Evolutionary conservation across 257 asterid genomes (phyloP).

Genomic region (Echites panduratus): DNA sequence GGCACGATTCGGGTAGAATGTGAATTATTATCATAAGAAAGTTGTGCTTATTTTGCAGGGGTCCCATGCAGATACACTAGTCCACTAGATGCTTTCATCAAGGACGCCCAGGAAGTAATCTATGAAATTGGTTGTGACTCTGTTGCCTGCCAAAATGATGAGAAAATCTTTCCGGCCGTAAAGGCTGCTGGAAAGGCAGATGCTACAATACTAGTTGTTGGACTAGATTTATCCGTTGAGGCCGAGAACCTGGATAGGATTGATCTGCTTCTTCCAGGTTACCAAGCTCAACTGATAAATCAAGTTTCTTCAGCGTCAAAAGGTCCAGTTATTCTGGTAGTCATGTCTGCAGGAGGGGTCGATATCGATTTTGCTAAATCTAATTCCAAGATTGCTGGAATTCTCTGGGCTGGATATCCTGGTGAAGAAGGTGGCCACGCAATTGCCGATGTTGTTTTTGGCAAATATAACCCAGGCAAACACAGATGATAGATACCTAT

Average conservation of each 20-base stretch:
- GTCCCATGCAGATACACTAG: slow-evolving; percentile 32
- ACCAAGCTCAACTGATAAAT: slow-evolving; percentile 25
- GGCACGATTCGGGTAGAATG: no score
- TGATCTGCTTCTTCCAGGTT: slow-evolving; percentile 38
- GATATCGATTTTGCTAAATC: slow-evolving; percentile 35
- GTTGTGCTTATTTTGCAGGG: slow-evolving; percentile 15
- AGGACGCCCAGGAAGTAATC: slow-evolving; percentile 5
- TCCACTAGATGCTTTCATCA: slow-evolving; percentile 28
- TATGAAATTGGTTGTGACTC: slow-evolving; percentile 32
- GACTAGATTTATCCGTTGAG: slow-evolving; percentile 33
- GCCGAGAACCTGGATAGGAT: slow-evolving; percentile 35
- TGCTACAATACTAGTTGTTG: slow-evolving; percentile 29
- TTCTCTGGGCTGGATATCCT: slow-evolving; percentile 55
- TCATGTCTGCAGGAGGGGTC: slow-evolving; percentile 43
- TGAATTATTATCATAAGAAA: no score
- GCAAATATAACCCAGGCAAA: slow-evolving; percentile 29
- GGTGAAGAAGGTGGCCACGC: slow-evolving; percentile 46
- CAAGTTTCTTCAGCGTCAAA: slow-evolving; percentile 31
- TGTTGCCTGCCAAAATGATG: slow-evolving; percentile 23
- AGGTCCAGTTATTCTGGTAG: slow-evolving; percentile 35
- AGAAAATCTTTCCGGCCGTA: slow-evolving; percentile 24
- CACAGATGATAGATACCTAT: no score
- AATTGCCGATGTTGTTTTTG: slow-evolving; percentile 46
- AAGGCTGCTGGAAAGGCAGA: slow-evolving; percentile 34
- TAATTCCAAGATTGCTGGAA: slow-evolving; percentile 17